Evolutionary conservation across 768 basidiomycete species (phyloP).

Genomic region (Cystofilobasidium ferigula): DNA sequence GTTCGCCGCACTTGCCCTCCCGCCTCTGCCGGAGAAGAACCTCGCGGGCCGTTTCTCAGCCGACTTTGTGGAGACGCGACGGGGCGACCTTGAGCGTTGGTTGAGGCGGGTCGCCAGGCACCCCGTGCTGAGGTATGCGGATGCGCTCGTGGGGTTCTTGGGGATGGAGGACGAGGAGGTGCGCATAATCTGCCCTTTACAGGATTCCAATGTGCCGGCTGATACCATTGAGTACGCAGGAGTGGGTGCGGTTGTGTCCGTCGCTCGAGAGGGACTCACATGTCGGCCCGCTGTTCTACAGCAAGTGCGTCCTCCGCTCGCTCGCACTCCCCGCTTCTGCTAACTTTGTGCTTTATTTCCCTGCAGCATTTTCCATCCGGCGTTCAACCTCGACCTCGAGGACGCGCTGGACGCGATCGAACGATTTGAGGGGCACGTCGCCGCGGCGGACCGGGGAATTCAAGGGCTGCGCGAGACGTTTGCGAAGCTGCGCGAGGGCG

Average conservation of each 20-base stretch:
- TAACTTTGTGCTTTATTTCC: conserved; percentile 36
- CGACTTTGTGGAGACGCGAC: conserved; percentile 69
- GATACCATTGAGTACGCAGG: no score
- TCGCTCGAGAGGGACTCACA: conserved; percentile 49
- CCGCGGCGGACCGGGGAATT: conserved; percentile 57
- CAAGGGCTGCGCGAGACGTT: conserved; percentile 57
- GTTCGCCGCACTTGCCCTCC: conserved; percentile 64
- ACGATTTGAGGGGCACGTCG: conserved; percentile 56
- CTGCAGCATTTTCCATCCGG: conserved; percentile 69
- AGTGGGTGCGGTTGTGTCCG: conserved; percentile 60
- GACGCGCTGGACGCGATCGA: conserved; percentile 54
- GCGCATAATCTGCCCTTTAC: conserved; percentile 9
- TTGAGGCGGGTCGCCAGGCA: conserved; percentile 59
- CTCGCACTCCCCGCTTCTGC: no score
- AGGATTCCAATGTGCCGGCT: no score
- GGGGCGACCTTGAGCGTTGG: conserved; percentile 72
- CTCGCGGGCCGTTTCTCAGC: conserved; percentile 59
- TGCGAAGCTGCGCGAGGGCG: conserved; percentile 52
- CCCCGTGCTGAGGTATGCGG: conserved; percentile 64
- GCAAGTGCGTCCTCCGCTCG: background rate
- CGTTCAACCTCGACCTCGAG: conserved; percentile 66
- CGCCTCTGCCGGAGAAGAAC: conserved; percentile 74
- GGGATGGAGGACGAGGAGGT: conserved; percentile 64
- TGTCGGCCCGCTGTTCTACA: conserved; percentile 48
- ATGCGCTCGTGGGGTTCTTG: conserved; percentile 68